Base-by-base conservation (phyloP, 2,329 filamentous ascomycete genomes). In the Pyrenophora tritici-repentis region DNA sequence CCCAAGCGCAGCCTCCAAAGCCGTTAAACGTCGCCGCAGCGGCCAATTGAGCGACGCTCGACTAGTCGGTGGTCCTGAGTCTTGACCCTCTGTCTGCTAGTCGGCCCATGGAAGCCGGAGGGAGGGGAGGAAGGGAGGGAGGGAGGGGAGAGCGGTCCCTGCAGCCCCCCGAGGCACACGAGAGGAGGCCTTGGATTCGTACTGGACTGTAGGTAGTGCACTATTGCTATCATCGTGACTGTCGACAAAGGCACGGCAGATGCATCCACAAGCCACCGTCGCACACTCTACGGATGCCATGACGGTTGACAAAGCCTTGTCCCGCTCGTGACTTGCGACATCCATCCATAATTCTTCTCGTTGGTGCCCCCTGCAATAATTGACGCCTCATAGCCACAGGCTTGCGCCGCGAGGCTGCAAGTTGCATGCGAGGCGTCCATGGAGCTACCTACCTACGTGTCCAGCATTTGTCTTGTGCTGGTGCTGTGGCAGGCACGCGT, bases 381-480 rank as follows among this genome's bases (percentile, higher is more conserved):
- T 35, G 52, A 54, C 53, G 53, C 55, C 53, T 56, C 55, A 14
- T 50, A 39, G 42, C 47, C 49, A 50, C 51, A 54, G 44, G 45
- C 39, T 49, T 54, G 53, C 52, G 47, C 50, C 51, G 55, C 52
- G 40, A 55, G 50, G 50, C 59, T 58, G 58, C 53, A 42, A 47
- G 45, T 41, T 45, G 47, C 46, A 49, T 55, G 47, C 47, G 47
- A 58, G 42, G 55, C 50, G 45, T 53, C 53, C 53, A 55, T 35
- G 44, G 41, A 43, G 42, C 22, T n/a, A n/a, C n/a, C 3, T 31
- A 34, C 35, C 26, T 24, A 17, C n/a, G 36, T 37, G 52, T 47
- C 56, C 58, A 50, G 50, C 50, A 45, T 24, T 53, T 22, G 55
- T 67, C 62, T 60, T 68, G 58, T 58, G 61, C 56, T 68, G 66